Evolutionary conservation across 345 rosid species (phyloP).

Genomic region (Eucalyptus curtisii): DNA sequence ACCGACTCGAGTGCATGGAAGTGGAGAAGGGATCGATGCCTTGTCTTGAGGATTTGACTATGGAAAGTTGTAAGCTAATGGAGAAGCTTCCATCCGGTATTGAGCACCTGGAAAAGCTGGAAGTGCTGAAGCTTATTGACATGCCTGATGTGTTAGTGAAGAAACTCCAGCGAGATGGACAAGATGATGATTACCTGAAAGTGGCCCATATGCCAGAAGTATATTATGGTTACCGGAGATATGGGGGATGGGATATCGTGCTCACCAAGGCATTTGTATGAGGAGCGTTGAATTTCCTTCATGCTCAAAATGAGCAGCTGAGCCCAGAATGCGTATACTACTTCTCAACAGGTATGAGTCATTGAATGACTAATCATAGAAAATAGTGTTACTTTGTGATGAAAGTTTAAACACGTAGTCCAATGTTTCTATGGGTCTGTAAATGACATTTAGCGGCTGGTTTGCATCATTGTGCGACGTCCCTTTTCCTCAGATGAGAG

Average conservation of each 20-base stretch:
- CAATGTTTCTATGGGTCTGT: neutral
- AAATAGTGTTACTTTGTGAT: neutral
- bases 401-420: neutral
- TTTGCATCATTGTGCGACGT: rapidly evolving
- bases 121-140: conserved; percentile 11
- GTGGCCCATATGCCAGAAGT: conserved; percentile 17
- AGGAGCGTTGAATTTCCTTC: neutral
- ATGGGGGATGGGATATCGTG: conserved; percentile 7
- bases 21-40: conserved; percentile 18
- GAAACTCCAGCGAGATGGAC: neutral
- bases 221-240: conserved; percentile 2
- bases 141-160: conserved; percentile 15
- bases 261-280: neutral
- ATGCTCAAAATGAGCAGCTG: neutral
- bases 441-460: neutral
- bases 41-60: conserved; percentile 3
- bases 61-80: conserved; percentile 5
- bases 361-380: neutral
- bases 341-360: neutral
- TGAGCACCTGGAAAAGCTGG: conserved; percentile 7
- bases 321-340: neutral
- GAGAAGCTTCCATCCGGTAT: conserved; percentile 7
- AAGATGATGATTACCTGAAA: conserved; percentile 1
- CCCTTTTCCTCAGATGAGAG: neutral
- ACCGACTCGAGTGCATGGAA: neutral